Evolutionary conservation across 768 basidiomycete species (phyloP), one percentile per base, ranked within the genome.

Genomic region (Amanita jacksonii): DNA sequence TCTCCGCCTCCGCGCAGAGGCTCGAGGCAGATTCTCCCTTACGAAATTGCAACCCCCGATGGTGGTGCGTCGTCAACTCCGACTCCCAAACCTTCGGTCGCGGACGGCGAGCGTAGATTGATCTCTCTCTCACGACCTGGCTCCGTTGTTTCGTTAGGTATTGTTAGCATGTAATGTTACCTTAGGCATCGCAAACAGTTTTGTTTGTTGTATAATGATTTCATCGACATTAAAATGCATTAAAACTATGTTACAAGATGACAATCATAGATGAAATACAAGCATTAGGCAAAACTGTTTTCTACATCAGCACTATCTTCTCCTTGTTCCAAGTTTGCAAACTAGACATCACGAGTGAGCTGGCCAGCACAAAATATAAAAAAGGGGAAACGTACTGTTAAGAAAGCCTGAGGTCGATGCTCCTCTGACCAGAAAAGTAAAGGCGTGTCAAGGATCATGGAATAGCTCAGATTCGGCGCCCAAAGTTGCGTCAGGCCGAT

Each of bases 261-360:
- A n/a, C n/a, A n/a, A n/a, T n/a, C n/a, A n/a, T n/a, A n/a, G n/a
- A n/a, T n/a, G n/a, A n/a, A n/a, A n/a, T n/a, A n/a, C n/a, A 13
- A 33, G 22, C 41, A 33, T 75, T 71, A 96, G 49, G 85, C 85
- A 64, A 97, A 86, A 62, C 81, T 85, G 60, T 97, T 91, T 67
- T 97, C 92, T 7, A 96, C 88, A 61, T 97, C 92, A 19, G 92
- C 92, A 44, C 85, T 88, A 56, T 94, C 91, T 39, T 96, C 92
- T 5, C 85, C 87, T 50, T 77, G 77, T 57, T 94, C 92, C 52
- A 97, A 68, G 57, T 76, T 87, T 22, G 92, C 89, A 54, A 97
- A 97, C 83, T 91, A 55, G 10, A 45, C 9, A 41, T 41, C 25
- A 49, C 48, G 8, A 39, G 44, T 42, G 40, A 38, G 25, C 36